phyloP scores from a whole-genome alignment of 352 stramenopile genomes.

The Pythium apleroticum region DNA sequence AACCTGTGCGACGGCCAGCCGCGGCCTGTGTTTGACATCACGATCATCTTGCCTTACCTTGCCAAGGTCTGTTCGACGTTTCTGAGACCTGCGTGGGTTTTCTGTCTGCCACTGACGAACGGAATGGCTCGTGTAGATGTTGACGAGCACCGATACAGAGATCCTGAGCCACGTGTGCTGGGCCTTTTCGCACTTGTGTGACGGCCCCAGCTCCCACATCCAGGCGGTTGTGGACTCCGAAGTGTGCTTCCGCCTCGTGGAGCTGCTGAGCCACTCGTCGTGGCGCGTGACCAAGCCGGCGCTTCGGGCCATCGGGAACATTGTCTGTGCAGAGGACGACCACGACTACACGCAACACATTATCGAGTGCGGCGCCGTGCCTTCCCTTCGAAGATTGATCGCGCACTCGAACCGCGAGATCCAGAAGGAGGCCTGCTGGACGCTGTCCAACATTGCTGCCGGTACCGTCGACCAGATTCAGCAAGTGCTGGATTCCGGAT shows the following conservation, averaged over 20 bases:
- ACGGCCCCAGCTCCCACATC: slow-evolving; percentile 96
- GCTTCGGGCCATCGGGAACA: slow-evolving; percentile 97
- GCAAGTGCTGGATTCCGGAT: slow-evolving; percentile 95
- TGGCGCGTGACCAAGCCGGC: slow-evolving; percentile 97
- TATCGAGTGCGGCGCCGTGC: slow-evolving; percentile 95
- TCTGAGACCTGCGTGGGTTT: too few species aligned
- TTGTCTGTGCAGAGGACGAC: slow-evolving; percentile 97
- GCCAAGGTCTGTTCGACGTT: slow-evolving; percentile 43
- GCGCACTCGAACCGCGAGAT: slow-evolving; percentile 97
- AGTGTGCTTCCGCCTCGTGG: slow-evolving; percentile 90
- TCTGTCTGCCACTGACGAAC: neutral
- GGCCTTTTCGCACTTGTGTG: slow-evolving; percentile 97
- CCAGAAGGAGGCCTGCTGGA: slow-evolving; percentile 97
- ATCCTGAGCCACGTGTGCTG: slow-evolving; percentile 95
- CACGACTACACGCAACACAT: slow-evolving; percentile 94
- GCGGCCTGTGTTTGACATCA: slow-evolving; percentile 87
- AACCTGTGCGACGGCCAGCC: slow-evolving; percentile 93
- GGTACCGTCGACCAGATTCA: slow-evolving; percentile 98
- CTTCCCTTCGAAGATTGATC: slow-evolving; percentile 92
- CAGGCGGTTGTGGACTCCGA: slow-evolving; percentile 92
- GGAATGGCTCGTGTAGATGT: slow-evolving; percentile 53
- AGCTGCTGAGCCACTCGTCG: slow-evolving; percentile 91
- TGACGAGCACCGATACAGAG: slow-evolving; percentile 94
- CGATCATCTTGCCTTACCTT: slow-evolving; percentile 84
- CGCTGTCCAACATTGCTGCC: slow-evolving; percentile 97